These are phyloP conservation scores for Hanseniaspora gamundiae DNA, from an alignment of 1,139 yeast species.

Conservation along the genomic window DNA sequence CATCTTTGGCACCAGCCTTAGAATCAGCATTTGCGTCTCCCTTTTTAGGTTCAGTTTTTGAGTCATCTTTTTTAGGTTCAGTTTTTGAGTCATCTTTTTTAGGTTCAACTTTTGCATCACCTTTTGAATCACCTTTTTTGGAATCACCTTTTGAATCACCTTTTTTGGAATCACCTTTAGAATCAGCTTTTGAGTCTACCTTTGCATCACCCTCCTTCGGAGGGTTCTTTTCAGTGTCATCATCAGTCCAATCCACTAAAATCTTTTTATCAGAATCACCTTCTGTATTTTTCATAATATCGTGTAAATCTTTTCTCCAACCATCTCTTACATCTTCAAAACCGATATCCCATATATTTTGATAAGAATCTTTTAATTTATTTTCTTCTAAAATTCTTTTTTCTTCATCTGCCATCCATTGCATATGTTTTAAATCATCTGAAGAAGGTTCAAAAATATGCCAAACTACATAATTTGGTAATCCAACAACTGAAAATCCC, in stretches of 20 bases:
- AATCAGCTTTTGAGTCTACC: too few relatives aligned
- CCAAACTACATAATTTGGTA: slow-evolving; percentile 88
- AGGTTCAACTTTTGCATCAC: too few relatives aligned
- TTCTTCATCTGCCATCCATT: slow-evolving; percentile 93
- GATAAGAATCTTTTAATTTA: slow-evolving; percentile 54
- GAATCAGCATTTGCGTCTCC: not conserved
- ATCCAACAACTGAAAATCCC: slow-evolving; percentile 73
- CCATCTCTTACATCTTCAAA: slow-evolving; percentile 59
- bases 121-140: too few relatives aligned
- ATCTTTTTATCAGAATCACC: slow-evolving; percentile 20
- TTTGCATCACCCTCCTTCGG: slow-evolving; percentile 36
- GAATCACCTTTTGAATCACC: too few relatives aligned
- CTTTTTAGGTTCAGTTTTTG: not conserved
- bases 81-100: too few relatives aligned
- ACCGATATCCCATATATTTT: slow-evolving; percentile 64
- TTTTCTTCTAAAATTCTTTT: slow-evolving; percentile 59
- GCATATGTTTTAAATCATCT: slow-evolving; percentile 86
- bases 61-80: too few relatives aligned
- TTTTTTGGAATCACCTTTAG: too few relatives aligned
- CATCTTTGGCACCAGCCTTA: slow-evolving; percentile 1
- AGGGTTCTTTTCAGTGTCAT: slow-evolving; percentile 42
- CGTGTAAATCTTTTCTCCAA: slow-evolving; percentile 57
- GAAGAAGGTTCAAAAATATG: slow-evolving; percentile 83
- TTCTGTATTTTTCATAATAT: slow-evolving; percentile 62
- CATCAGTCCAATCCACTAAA: slow-evolving; percentile 56